Base-by-base conservation (phyloP, 2,329 filamentous ascomycete species). In the Epichloe uncinata region DNA sequence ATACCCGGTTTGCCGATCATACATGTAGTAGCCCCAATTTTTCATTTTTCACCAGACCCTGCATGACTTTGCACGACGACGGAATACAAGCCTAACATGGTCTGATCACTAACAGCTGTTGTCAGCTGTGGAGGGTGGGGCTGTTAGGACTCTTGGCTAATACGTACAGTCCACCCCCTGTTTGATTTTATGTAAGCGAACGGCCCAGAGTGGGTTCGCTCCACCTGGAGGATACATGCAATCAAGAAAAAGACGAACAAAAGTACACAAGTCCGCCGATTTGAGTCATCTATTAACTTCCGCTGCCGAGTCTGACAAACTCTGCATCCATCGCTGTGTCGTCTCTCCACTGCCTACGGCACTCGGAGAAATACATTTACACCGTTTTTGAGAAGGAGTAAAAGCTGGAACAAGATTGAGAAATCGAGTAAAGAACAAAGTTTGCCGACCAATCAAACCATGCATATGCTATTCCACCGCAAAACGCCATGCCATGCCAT, bases 381-480 rank as follows among this genome's bases (percentile, higher is more conserved):
- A 46, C 53, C 50, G 48, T 51, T 49, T 51, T 53, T 53, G 26
- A 44, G 15, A 44, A 34, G 13, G 20, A n/a, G 20, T 15, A 30
- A 30, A 33, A 44, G 5, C 2, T 33, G 15, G 6, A n/a, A n/a
- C 22, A 34, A 34, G 15, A 44, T n/a, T 34, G 26, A 15, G 15
- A 8, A 8, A 38, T 38, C 16, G n/a, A 38, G 37, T 11, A 20
- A 42, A 18, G n/a, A 20, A 42, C 9, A 11, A 44, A 44, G 15
- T n/a, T 26, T 8, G 36, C 47, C 38, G 18, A 47, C 33, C 40
- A 20, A 42, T 42, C 18, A 35, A 35, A 7, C 33, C 48, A 45
- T 42, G 18, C 13, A 41, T 48, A 43, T 49, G 52, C 45, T 51
- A 40, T 45, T 46, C 43, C 30, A 38, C 15, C 37, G 30, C 38